phyloP scores from a whole-genome alignment of 805 yeast genomes.

The Yarrowia sp. region DNA sequence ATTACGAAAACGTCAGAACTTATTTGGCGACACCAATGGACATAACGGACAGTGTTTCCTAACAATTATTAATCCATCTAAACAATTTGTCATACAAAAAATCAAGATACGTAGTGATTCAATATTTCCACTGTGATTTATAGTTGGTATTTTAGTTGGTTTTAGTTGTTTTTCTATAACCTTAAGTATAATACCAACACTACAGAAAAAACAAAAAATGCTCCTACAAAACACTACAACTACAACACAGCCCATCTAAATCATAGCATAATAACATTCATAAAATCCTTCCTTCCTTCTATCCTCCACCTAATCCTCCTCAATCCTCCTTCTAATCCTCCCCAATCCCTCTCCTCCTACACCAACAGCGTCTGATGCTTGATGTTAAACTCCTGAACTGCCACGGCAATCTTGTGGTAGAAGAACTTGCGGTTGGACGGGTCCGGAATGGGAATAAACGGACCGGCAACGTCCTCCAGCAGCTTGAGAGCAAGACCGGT shows the following conservation, averaged over 20 bases:
- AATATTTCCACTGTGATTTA: too few relatives aligned
- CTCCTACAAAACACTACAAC: background rate
- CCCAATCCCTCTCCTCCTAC: background rate
- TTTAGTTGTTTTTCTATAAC: too few relatives aligned
- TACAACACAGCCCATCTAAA: conserved; percentile 38
- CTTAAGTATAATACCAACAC: too few relatives aligned
- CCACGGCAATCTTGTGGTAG: conserved; percentile 69
- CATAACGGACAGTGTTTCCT: too few relatives aligned
- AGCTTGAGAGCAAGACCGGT: conserved; percentile 73
- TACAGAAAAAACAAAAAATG: too few relatives aligned
- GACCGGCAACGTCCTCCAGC: conserved; percentile 53
- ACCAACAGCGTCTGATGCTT: conserved; percentile 33
- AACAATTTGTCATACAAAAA: too few relatives aligned
- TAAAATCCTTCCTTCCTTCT: background rate
- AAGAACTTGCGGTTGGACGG: conserved; percentile 57
- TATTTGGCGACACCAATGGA: too few relatives aligned
- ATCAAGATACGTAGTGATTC: too few relatives aligned
- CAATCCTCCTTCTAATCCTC: background rate
- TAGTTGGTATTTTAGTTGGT: too few relatives aligned
- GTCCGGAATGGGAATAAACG: conserved; percentile 79
- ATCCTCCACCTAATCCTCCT: background rate
- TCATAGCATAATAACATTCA: conserved; percentile 35
- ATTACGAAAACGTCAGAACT: too few relatives aligned
- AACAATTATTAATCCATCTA: too few relatives aligned
- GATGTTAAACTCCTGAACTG: conserved; percentile 71